Percentiles rank a stretch among this genome's conserved stretches.
Conservation (phyloP, 169 alveolate genomes). For the Plasmodium fragile region DNA sequence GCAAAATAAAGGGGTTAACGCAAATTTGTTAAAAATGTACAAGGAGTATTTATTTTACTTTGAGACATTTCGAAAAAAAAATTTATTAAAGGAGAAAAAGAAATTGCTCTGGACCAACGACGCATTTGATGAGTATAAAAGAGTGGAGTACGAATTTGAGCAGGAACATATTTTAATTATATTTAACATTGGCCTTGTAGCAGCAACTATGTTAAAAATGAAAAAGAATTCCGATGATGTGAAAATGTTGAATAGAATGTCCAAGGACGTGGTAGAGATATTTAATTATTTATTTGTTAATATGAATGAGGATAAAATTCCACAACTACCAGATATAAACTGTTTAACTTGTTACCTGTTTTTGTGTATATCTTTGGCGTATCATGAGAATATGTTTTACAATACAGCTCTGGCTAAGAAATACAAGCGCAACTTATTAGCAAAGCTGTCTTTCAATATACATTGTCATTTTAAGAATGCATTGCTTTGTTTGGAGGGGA, state of each 20-base stretch:
- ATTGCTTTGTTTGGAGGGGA: slow-evolving; percentile 35
- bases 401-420: slow-evolving; percentile 64
- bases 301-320: slow-evolving; percentile 27
- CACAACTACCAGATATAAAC: slow-evolving; percentile 36
- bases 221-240: slow-evolving; percentile 40
- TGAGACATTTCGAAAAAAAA: slow-evolving; percentile 44
- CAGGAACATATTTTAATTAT: slow-evolving; percentile 31
- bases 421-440: slow-evolving; percentile 53
- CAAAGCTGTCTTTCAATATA: slow-evolving; percentile 47
- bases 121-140: slow-evolving; percentile 46
- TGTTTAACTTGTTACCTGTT: slow-evolving; percentile 40
- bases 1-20: slow-evolving; percentile 18
- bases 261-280: slow-evolving; percentile 40
- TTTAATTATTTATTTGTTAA: slow-evolving; percentile 54
- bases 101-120: slow-evolving; percentile 38
- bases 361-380: slow-evolving; percentile 51
- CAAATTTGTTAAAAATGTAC: slow-evolving; percentile 37
- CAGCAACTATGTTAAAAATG: slow-evolving; percentile 26
- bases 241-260: slow-evolving; percentile 55
- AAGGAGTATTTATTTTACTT: slow-evolving; percentile 76
- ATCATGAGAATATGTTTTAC: slow-evolving; percentile 76
- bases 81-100: slow-evolving; percentile 25
- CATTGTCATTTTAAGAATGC: slow-evolving; percentile 48
- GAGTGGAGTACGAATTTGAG: slow-evolving; percentile 55
- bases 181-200: slow-evolving; percentile 43